These are phyloP conservation scores for Wallemia hederae DNA, from an alignment of 1,284 basidiomycete genomes.

Conservation along the genomic window DNA sequence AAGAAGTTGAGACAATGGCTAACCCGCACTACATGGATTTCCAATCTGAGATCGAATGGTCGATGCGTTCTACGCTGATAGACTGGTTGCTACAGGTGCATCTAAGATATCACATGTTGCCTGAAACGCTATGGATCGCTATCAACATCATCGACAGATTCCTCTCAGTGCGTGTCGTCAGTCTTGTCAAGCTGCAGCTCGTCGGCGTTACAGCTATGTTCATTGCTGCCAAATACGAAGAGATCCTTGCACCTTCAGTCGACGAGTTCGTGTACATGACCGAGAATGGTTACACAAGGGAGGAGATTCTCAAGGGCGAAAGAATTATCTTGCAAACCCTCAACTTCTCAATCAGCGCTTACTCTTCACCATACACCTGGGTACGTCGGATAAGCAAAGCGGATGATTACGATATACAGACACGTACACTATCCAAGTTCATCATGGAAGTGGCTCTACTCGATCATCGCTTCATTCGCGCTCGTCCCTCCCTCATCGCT, in stretches of 20 bases:
- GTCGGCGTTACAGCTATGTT: slow-evolving; percentile 36
- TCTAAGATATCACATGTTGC: slow-evolving; percentile 33
- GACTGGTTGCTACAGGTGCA: slow-evolving; percentile 22
- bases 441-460: slow-evolving; percentile 84
- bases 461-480: slow-evolving; percentile 74
- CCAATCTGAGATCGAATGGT: slow-evolving; percentile 84
- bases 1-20: slow-evolving; percentile 78
- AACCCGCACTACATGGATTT: slow-evolving; percentile 78
- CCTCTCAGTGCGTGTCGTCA: slow-evolving; percentile 29
- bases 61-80: slow-evolving; percentile 23
- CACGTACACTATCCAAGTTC: slow-evolving; percentile 88
- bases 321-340: slow-evolving; percentile 75
- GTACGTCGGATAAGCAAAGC: slow-evolving; percentile 95
- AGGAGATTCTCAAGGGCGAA: slow-evolving; percentile 94
- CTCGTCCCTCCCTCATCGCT: slow-evolving; percentile 80
- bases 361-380: slow-evolving; percentile 99
- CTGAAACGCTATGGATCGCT: slow-evolving; percentile 35
- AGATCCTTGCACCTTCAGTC: slow-evolving; percentile 20
- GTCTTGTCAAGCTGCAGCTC: slow-evolving; percentile 30
- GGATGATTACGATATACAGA: slow-evolving; percentile 96
- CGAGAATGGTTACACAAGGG: slow-evolving; percentile 66
- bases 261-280: slow-evolving; percentile 97
- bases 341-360: slow-evolving; percentile 81
- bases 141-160: slow-evolving; percentile 36
- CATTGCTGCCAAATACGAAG: slow-evolving; percentile 33